Conservation (phyloP, 2,329 filamentous ascomycete genomes). For the Dryadomyces quercus-mongolicae region DNA sequence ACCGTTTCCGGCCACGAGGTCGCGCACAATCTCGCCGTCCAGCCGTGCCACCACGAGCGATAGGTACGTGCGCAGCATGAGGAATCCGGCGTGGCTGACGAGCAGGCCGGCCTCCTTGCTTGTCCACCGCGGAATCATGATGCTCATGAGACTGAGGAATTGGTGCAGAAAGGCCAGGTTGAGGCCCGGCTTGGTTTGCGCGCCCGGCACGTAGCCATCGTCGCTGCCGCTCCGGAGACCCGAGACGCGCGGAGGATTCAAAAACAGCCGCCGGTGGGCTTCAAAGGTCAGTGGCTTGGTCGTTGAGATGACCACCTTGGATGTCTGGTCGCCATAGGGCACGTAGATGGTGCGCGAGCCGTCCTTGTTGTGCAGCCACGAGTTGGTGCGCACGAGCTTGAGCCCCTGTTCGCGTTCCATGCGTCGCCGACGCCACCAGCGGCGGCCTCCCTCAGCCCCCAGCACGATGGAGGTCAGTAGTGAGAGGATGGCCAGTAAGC, state of each 20-base stretch:
- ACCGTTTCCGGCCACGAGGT: constrained; percentile 90
- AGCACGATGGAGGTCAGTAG: constrained; percentile 69
- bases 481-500: constrained; percentile 63
- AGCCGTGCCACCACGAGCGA: constrained; percentile 85
- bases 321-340: constrained; percentile 75
- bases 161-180: constrained; percentile 96
- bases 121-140: constrained; percentile 91
- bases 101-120: constrained; percentile 92
- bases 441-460: constrained; percentile 64
- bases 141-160: constrained; percentile 89
- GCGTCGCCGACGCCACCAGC: constrained; percentile 60
- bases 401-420: constrained; percentile 74
- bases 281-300: constrained; percentile 94
- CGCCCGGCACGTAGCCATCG: constrained; percentile 66
- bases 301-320: constrained; percentile 80
- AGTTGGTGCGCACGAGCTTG: constrained; percentile 79
- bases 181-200: constrained; percentile 83
- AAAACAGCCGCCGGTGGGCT: constrained; percentile 83
- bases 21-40: constrained; percentile 91
- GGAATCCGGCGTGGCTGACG: constrained; percentile 76
- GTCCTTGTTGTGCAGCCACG: constrained; percentile 86
- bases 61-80: constrained; percentile 86
- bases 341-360: constrained; percentile 92
- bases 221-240: constrained; percentile 60
- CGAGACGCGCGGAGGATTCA: constrained; percentile 78